These are phyloP conservation scores for Paraconiothyrium brasiliense DNA, from an alignment of 2,329 filamentous ascomycete species.

Conservation along the genomic window DNA sequence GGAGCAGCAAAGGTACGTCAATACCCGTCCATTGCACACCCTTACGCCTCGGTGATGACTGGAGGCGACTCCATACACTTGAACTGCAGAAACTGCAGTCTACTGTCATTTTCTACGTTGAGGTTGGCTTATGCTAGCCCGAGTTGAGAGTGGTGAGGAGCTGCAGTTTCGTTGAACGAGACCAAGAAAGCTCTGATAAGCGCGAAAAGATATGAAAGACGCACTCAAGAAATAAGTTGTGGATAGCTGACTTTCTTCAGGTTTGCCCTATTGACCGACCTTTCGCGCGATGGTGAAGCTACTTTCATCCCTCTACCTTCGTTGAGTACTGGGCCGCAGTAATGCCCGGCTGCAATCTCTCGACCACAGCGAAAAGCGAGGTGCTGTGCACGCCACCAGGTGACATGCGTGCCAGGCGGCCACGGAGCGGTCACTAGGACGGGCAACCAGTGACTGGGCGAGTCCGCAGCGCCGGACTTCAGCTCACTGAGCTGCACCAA, in stretches of 20 bases:
- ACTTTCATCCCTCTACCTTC: too few relatives aligned
- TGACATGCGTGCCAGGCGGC: neutral
- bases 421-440: slow-evolving; percentile 1
- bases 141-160: neutral
- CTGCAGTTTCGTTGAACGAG: slow-evolving; percentile 15
- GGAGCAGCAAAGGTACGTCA: slow-evolving; percentile 4
- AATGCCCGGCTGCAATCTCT: slow-evolving; percentile 11
- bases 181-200: slow-evolving; percentile 23
- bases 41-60: slow-evolving; percentile 17
- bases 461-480: slow-evolving; percentile 19
- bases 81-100: slow-evolving; percentile 20
- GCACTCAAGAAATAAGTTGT: neutral
- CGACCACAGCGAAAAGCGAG: slow-evolving; percentile 8
- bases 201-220: neutral
- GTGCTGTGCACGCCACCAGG: slow-evolving; percentile 7
- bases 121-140: slow-evolving; percentile 14
- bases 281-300: neutral
- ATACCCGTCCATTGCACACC: neutral
- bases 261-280: neutral
- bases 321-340: slow-evolving; percentile 8
- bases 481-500: neutral
- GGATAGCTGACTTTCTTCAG: slow-evolving; percentile 1
- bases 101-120: slow-evolving; percentile 6
- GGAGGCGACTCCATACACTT: slow-evolving; percentile 26
- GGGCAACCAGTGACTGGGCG: slow-evolving; percentile 5